phyloP scores from a whole-genome alignment of 140 eudicot genomes.

The Anethum foeniculum region DNA sequence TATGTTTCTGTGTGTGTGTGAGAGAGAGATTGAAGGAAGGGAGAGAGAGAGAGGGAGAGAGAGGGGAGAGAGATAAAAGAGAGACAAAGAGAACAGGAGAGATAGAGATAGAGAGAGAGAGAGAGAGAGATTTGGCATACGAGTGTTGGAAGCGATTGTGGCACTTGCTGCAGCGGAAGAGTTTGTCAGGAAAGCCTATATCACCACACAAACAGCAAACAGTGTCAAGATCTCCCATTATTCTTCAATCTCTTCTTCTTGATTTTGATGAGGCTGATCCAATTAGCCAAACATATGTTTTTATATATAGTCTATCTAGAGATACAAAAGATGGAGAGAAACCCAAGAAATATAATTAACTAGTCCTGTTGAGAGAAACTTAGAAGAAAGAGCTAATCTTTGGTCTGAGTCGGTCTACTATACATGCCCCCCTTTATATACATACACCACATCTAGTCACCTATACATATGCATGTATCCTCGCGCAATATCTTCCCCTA shows the following conservation, averaged over 20 bases:
- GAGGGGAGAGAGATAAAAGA: too few species aligned
- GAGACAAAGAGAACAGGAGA: neutral
- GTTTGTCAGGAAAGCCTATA: slow-evolving; percentile 83
- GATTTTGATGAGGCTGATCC: neutral
- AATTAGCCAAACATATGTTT: neutral
- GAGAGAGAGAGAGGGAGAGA: too few species aligned
- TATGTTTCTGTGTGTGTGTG: too few species aligned
- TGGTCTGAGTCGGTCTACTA: slow-evolving; percentile 15
- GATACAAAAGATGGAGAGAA: slow-evolving; percentile 2
- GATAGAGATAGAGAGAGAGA: neutral
- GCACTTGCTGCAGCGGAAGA: slow-evolving; percentile 74
- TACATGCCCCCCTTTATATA: neutral
- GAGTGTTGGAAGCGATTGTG: slow-evolving; percentile 78
- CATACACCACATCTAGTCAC: neutral
- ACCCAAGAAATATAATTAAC: slow-evolving; percentile 12
- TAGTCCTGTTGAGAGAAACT: neutral
- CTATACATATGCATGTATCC: neutral
- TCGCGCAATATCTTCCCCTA: neutral
- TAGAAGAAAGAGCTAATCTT: slow-evolving; percentile 6
- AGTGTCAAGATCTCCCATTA: slow-evolving; percentile 58
- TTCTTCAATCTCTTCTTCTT: neutral
- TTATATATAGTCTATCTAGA: neutral
- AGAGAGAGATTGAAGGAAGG: too few species aligned
- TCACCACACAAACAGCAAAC: slow-evolving; percentile 88
- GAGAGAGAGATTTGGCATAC: slow-evolving; percentile 32